These are phyloP conservation scores for Diaporthe aspalathi DNA, from an alignment of 2,329 filamentous ascomycete species.

Conservation along the genomic window DNA sequence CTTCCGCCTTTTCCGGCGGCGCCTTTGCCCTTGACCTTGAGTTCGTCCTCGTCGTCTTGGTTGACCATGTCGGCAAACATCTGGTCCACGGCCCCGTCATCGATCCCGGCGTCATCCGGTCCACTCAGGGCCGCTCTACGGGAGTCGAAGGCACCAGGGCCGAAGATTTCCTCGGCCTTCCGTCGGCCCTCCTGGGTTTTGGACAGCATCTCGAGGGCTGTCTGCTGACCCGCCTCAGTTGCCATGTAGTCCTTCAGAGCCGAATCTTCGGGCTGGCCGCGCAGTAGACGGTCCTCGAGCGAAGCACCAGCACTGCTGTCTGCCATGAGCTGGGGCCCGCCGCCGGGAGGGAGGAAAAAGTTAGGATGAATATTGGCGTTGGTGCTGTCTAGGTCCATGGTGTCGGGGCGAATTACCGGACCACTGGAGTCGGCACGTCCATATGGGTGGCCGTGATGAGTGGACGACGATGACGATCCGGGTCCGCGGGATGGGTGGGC, in stretches of 20 bases:
- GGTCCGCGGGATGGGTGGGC: conserved; percentile 49
- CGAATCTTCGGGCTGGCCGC: conserved; percentile 53
- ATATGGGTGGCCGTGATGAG: conserved; percentile 48
- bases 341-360: conserved; percentile 54
- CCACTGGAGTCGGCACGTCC: conserved; percentile 41
- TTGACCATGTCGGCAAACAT: conserved; percentile 69
- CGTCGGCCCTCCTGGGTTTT: conserved; percentile 63
- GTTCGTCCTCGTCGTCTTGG: conserved; percentile 61
- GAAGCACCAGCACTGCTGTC: conserved; percentile 55
- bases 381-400: conserved; percentile 54
- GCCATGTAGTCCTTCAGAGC: conserved; percentile 57
- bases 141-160: conserved; percentile 58
- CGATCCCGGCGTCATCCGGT: conserved; percentile 46
- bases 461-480: conserved; percentile 50
- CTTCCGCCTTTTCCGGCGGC: conserved; percentile 4
- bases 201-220: conserved; percentile 64
- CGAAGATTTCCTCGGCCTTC: conserved; percentile 64
- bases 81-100: conserved; percentile 61
- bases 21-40: conserved; percentile 46
- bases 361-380: conserved; percentile 53
- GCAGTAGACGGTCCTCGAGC: conserved; percentile 63
- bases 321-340: conserved; percentile 56
- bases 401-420: conserved; percentile 48
- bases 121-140: conserved; percentile 5
- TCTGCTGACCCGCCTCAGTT: conserved; percentile 58